Evolutionary conservation across 345 rosid species (phyloP), one percentile per base, ranked within the genome.

Genomic region (Anacardium occidentale): DNA sequence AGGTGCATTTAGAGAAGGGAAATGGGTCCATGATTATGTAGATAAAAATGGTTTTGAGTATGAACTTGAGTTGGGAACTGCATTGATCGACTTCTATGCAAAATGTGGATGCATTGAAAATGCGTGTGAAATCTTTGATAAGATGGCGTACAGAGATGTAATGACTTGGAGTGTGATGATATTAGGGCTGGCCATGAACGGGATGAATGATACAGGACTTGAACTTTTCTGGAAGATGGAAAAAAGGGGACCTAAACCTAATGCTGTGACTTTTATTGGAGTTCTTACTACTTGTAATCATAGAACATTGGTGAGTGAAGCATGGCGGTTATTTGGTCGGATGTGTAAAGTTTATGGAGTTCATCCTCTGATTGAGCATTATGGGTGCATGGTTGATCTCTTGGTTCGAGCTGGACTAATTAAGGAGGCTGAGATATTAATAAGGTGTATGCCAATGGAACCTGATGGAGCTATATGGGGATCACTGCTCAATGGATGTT

Each of bases 301-400:
- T 62, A 70, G 45, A 70, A 40, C 26, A 52, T 40, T 77, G 55
- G 61, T 79, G 66, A 62, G 57, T 29, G 71, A 80, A 75, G 79
- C 83, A 18, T 83, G 80, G 76, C 13, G 69, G 22, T 61, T 83
- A 26, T 80, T 80, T 50, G 80, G 78, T 24, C 70, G 77, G 15
- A 83, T 83, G 86, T 58, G 34, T 13, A 69, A 77, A 58, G 79
- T 77, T 42, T 66, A 75, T 21, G 74, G 77, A 26, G 75, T 80
- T 3, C 47, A 55, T 62, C 82, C 86, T 1, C 3, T 21, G 13
- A 75, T 80, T 51, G 83, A 80, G 69, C 86, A 80, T 58, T 80
- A 83, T 44, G 81, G 80, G 34, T 83, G 80, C 76, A 69, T 80
- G 83, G 78, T 83, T 66, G 83, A 80, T 67, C 66, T 75, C 55